phyloP scores from a whole-genome alignment of 1,139 yeast genomes.

The Candida sp. region DNA sequence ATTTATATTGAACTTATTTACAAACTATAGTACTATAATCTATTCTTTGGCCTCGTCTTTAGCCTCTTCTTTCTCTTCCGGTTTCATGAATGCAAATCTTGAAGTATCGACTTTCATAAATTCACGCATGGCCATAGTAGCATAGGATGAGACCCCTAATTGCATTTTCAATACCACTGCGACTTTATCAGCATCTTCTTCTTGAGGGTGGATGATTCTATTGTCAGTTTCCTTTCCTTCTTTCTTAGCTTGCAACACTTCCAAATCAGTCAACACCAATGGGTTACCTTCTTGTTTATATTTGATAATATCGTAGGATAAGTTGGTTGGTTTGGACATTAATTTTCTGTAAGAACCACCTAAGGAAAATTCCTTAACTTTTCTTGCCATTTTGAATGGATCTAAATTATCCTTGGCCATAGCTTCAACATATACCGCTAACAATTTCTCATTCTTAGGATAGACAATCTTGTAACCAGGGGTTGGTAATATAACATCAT shows the following conservation, averaged over 20 bases:
- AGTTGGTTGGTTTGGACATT: slow-evolving; percentile 61
- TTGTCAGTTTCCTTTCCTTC: slow-evolving; percentile 17
- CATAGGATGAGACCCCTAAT: slow-evolving; percentile 86
- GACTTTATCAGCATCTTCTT: slow-evolving; percentile 41
- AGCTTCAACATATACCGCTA: slow-evolving; percentile 60
- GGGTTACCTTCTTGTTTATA: slow-evolving; percentile 67
- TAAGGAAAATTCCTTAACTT: slow-evolving; percentile 82
- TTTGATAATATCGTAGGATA: slow-evolving; percentile 62
- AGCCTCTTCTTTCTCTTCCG: no score
- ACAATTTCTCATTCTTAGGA: slow-evolving; percentile 65
- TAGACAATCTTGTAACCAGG: slow-evolving; percentile 91
- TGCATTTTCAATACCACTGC: slow-evolving; percentile 79
- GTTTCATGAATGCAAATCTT: slow-evolving; percentile 29
- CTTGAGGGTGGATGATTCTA: slow-evolving; percentile 29
- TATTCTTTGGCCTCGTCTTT: neutral
- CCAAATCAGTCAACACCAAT: slow-evolving; percentile 79
- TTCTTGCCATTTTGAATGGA: slow-evolving; percentile 81
- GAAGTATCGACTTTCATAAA: slow-evolving; percentile 82
- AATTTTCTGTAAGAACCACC: slow-evolving; percentile 86
- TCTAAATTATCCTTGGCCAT: slow-evolving; percentile 84
- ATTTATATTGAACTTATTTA: neutral
- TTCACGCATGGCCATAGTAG: slow-evolving; percentile 97
- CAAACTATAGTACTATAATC: neutral
- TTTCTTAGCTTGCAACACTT: slow-evolving; percentile 49
- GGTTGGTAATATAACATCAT: slow-evolving; percentile 86